Base-by-base conservation (phyloP, 495 filamentous ascomycete species). In the Letharia columbiana region DNA sequence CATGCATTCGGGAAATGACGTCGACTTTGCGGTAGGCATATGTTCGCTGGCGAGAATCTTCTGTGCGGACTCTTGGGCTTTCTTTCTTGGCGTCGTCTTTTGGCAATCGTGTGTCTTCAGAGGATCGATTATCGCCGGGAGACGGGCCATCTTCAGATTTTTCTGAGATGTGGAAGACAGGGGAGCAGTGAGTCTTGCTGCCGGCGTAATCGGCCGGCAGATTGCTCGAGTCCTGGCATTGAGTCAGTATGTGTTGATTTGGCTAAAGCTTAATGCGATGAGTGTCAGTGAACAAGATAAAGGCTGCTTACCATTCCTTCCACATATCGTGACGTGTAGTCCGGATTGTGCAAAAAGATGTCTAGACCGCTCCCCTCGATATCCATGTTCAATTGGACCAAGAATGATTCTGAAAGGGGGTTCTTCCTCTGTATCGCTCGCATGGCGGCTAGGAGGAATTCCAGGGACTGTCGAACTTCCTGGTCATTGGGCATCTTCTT, bases 331-430 rank as follows among this genome's bases (percentile, higher is more conserved):
- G 67, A 59, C 11, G 63, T 61, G 49, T 65, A 70, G 56, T 71
- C 61, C 2, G 68, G 56, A 41, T 70, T 70, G 41, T 69, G 63
- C 20, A 67, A 54, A 39, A 67, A 64, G 44, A 67, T 68, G 28
- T 70, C 73, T 37, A 82, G 72, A 15, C 76, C 75, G n/a, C 75
- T 80, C 10, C 88, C 87, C 72, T 92, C 89, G 3, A 97, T 82
- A 71, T 99, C 94, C 12, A 96, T 87, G 72, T 97, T 91, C 7
- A 99, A 79, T 75, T 98, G 94, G 35, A 93, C 88, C 44, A 98
- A 79, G 80, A 99, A 99, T 0, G 92, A 96, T 72, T 96, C 92
- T 1, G 93, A 93, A 57, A 99, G 80, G 3, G 93, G 92, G 69
- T 96, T 97, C 71, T 90, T 89, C 60, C 80, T 83, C 75, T 94